These are phyloP conservation scores for Phytophthora vignae DNA, from an alignment of 352 stramenopile species.

Conservation along the genomic window DNA sequence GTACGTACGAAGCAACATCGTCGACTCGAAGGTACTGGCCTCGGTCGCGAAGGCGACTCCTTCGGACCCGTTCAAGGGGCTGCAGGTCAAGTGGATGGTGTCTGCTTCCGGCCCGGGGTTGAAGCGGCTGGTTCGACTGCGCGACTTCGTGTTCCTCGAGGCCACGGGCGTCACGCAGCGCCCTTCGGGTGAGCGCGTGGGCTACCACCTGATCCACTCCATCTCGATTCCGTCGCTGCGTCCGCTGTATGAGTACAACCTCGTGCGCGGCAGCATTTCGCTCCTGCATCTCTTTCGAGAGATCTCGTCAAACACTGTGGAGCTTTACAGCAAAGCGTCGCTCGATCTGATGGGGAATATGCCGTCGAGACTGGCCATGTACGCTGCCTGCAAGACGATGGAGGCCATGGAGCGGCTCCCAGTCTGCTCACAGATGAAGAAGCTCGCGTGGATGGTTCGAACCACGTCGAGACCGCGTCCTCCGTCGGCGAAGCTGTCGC, in stretches of 20 bases:
- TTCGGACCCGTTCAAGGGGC: slow-evolving; percentile 11
- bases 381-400: slow-evolving; percentile 25
- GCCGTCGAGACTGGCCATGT: slow-evolving; percentile 6
- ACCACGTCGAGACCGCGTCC: neutral
- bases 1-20: slow-evolving; percentile 32
- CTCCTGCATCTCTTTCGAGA: slow-evolving; percentile 27
- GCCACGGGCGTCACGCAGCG: slow-evolving; percentile 11
- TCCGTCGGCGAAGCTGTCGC: slow-evolving; percentile 3
- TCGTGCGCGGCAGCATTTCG: slow-evolving; percentile 37
- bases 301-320: neutral
- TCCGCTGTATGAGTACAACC: slow-evolving; percentile 9
- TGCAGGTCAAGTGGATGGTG: slow-evolving; percentile 29
- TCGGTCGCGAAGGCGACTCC: slow-evolving; percentile 12
- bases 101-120: neutral
- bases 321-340: slow-evolving; percentile 16
- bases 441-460: slow-evolving; percentile 32
- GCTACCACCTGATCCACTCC: slow-evolving; percentile 33
- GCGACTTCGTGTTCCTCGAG: slow-evolving; percentile 35
- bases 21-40: slow-evolving; percentile 24
- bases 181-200: slow-evolving; percentile 16
- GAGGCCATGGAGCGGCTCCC: slow-evolving; percentile 16
- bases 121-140: slow-evolving; percentile 6
- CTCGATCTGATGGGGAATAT: slow-evolving; percentile 16
- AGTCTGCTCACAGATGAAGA: slow-evolving; percentile 30
- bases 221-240: slow-evolving; percentile 5